Percentiles rank a stretch among this genome's conserved stretches.
phyloP scores from a whole-genome alignment of 225 moss, liverwort and hornwort genomes.

The Pleurozium schreberi region DNA sequence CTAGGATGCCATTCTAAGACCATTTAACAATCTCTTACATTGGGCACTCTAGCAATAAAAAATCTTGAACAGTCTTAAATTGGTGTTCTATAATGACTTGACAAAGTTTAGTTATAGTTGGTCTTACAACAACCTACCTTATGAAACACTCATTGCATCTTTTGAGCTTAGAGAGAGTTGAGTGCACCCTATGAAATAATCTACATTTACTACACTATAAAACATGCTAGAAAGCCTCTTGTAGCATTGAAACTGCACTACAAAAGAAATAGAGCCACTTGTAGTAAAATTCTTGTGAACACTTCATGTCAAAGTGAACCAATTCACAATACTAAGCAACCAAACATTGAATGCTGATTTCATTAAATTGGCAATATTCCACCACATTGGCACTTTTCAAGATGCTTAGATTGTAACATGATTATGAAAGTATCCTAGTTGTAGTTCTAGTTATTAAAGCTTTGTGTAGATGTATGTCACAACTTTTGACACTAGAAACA shows the following conservation, averaged over 20 bases:
- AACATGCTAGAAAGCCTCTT: not conserved
- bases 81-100: not conserved
- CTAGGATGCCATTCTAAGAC: not conserved
- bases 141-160: not conserved
- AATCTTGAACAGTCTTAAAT: not conserved
- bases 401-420: fast-evolving
- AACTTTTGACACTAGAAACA: not conserved
- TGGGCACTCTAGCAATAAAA: not conserved
- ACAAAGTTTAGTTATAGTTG: not conserved
- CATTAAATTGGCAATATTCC: not conserved
- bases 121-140: too few species aligned
- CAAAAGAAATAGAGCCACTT: not conserved
- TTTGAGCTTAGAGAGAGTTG: not conserved
- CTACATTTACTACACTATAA: too few species aligned
- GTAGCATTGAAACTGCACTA: not conserved
- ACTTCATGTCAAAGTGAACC: too few species aligned
- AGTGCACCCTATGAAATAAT: not conserved
- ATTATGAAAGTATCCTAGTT: not conserved
- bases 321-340: too few species aligned
- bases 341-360: not conserved
- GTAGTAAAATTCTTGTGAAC: not conserved
- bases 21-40: not conserved
- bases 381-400: not conserved
- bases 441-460: not conserved
- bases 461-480: not conserved